phyloP scores from a whole-genome alignment of 176 grass and related monocot genomes.

The Triticum dicoccoides region DNA sequence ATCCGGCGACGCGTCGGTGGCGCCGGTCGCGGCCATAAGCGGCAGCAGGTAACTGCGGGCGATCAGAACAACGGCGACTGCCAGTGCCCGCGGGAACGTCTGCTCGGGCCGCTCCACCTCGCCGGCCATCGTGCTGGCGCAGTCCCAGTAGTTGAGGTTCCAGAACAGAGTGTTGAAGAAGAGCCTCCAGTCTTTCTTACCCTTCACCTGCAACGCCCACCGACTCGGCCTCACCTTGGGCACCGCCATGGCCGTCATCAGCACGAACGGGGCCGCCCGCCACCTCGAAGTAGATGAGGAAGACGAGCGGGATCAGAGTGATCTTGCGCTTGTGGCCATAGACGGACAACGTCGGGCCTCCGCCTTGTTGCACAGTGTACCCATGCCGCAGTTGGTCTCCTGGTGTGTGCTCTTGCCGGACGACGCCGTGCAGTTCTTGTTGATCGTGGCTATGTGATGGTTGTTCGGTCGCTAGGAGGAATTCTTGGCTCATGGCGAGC shows the following conservation, averaged over 20 bases:
- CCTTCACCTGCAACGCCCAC: conserved; percentile 36
- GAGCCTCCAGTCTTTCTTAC: conserved; percentile 49
- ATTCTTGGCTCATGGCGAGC: neutral
- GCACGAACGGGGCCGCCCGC: conserved; percentile 41
- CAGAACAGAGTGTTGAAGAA: conserved; percentile 89
- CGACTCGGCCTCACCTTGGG: conserved; percentile 44
- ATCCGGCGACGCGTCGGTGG: conserved; percentile 36
- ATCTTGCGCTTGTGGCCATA: neutral
- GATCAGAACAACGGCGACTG: conserved; percentile 47
- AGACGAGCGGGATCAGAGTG: neutral
- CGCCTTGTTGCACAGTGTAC: neutral
- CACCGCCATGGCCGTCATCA: conserved; percentile 58
- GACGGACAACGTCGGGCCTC: neutral
- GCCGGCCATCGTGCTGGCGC: conserved; percentile 71
- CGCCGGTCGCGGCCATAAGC: conserved; percentile 66
- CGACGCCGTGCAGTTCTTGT: neutral
- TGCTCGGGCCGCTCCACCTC: conserved; percentile 60
- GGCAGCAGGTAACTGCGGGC: conserved; percentile 63
- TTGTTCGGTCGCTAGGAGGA: neutral
- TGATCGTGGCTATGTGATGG: neutral
- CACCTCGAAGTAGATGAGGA: neutral
- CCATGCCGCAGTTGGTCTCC: neutral
- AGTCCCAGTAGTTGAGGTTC: conserved; percentile 92
- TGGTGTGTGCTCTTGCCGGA: neutral
- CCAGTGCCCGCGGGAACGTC: conserved; percentile 67